Conservation (phyloP, 176 grass and related monocot species). For the Avena insularis region DNA sequence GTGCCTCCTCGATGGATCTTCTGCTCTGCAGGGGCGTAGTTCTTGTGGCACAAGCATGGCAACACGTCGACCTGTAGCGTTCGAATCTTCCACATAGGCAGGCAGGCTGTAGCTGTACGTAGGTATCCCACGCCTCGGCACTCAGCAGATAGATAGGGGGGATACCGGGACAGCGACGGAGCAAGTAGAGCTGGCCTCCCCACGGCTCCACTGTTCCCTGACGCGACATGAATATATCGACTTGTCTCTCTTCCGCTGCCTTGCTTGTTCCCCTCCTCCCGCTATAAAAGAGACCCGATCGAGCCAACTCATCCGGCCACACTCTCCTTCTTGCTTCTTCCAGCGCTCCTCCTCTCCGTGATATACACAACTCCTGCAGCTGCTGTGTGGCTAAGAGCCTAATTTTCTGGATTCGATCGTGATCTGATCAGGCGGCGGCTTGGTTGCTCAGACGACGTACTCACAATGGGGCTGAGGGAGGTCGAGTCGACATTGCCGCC, state of each 20-base stretch:
- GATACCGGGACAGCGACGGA: conserved; percentile 38
- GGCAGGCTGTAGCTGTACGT: neutral
- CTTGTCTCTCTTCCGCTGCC: conserved; percentile 23
- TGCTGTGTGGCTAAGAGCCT: no score
- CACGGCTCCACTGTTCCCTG: conserved; percentile 30
- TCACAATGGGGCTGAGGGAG: conserved; percentile 73
- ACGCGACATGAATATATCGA: conserved; percentile 13
- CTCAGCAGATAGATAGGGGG: neutral
- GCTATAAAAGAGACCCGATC: conserved; percentile 21
- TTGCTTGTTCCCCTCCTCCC: neutral
- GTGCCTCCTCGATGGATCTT: conserved; percentile 12
- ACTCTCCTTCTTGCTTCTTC: conserved; percentile 15
- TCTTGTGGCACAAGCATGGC: conserved; percentile 48
- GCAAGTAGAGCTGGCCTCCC: conserved; percentile 8
- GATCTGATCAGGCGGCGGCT: neutral
- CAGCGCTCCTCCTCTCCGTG: neutral
- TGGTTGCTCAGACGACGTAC: neutral
- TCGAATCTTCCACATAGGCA: conserved; percentile 52
- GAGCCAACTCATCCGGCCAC: neutral
- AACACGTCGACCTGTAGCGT: neutral
- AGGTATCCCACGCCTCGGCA: neutral
- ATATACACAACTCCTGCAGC: neutral
- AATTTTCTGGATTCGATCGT: no score
- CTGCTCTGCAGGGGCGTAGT: neutral
- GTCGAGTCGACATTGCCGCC: conserved; percentile 94